A percentile compares a stretch with the other conserved stretches of the same genome.
Evolutionary conservation across 2,329 filamentous ascomycete species (phyloP).

Genomic region (Arthroderma uncinatum): DNA sequence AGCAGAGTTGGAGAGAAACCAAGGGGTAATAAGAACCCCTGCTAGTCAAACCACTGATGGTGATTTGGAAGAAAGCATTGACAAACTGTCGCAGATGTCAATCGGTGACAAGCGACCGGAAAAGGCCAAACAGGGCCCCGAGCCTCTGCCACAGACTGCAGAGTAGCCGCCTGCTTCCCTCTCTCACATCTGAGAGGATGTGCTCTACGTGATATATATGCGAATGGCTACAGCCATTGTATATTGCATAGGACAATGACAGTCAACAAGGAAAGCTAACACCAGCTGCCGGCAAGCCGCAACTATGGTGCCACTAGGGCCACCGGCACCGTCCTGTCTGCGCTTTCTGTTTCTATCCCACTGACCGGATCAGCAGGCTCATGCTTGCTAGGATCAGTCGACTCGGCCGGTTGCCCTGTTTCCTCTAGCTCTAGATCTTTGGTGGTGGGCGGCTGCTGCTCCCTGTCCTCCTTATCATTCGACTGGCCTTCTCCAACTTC

Average conservation of each 20-base stretch:
- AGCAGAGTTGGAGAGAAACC: constrained; percentile 37
- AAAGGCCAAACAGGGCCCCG: neutral
- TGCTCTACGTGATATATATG: neutral
- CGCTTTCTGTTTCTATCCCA: neutral
- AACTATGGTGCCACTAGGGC: neutral
- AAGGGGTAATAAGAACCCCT: constrained; percentile 18
- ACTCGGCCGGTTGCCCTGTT: too few species aligned
- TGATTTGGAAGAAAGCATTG: constrained; percentile 30
- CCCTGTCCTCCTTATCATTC: constrained; percentile 17
- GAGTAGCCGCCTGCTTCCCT: neutral
- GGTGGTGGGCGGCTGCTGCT: neutral
- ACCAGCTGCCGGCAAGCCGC: neutral
- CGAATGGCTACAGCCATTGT: neutral
- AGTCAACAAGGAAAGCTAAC: neutral
- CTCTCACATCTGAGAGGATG: neutral
- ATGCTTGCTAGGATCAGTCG: neutral
- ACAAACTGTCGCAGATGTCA: constrained; percentile 32
- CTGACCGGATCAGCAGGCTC: neutral
- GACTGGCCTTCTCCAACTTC: neutral
- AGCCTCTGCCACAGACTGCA: neutral
- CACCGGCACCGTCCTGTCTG: neutral
- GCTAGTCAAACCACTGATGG: constrained; percentile 21
- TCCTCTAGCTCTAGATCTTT: neutral
- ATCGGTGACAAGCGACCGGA: constrained; percentile 23
- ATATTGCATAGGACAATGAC: neutral